These are phyloP conservation scores for Phyllosticta citrichinensis DNA, from an alignment of 2,329 filamentous ascomycete genomes.

Conservation along the genomic window DNA sequence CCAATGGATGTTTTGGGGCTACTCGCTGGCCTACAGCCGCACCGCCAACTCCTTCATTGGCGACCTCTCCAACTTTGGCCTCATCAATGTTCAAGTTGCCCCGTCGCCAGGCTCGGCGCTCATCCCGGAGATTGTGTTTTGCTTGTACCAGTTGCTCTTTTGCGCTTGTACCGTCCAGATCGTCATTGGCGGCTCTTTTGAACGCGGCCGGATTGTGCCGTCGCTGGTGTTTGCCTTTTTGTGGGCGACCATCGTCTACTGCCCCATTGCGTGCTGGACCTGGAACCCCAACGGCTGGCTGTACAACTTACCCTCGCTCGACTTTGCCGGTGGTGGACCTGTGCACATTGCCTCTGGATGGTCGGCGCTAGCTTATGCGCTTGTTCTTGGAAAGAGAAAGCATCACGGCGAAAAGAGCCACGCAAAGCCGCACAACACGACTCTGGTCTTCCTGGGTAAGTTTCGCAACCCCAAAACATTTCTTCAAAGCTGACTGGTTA, in stretches of 20 bases:
- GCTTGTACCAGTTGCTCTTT: slow-evolving; percentile 56
- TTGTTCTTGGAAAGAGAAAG: slow-evolving; percentile 51
- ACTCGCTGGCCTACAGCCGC: slow-evolving; percentile 51
- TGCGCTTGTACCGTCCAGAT: slow-evolving; percentile 53
- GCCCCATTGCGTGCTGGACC: slow-evolving; percentile 54
- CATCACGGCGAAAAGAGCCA: slow-evolving; percentile 39
- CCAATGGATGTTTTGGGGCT: slow-evolving; percentile 57
- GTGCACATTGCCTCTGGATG: slow-evolving; percentile 56
- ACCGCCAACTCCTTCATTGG: slow-evolving; percentile 54
- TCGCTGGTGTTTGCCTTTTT: slow-evolving; percentile 54
- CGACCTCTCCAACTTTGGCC: slow-evolving; percentile 49
- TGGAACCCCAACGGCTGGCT: slow-evolving; percentile 60
- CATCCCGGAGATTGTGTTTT: slow-evolving; percentile 57
- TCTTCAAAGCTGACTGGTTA: background rate
- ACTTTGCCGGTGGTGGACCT: slow-evolving; percentile 53
- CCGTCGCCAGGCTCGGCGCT: slow-evolving; percentile 48
- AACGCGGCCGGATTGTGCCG: slow-evolving; percentile 52
- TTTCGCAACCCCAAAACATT: no score
- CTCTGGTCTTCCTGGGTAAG: slow-evolving; percentile 46
- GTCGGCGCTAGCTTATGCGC: slow-evolving; percentile 52
- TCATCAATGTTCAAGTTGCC: slow-evolving; percentile 50
- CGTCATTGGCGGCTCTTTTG: slow-evolving; percentile 54
- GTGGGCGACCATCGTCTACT: slow-evolving; percentile 58
- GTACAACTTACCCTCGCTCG: slow-evolving; percentile 48
- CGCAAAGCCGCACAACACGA: slow-evolving; percentile 51